phyloP scores from a whole-genome alignment of 1,139 yeast genomes.

The Debaryomyces coudertii region DNA sequence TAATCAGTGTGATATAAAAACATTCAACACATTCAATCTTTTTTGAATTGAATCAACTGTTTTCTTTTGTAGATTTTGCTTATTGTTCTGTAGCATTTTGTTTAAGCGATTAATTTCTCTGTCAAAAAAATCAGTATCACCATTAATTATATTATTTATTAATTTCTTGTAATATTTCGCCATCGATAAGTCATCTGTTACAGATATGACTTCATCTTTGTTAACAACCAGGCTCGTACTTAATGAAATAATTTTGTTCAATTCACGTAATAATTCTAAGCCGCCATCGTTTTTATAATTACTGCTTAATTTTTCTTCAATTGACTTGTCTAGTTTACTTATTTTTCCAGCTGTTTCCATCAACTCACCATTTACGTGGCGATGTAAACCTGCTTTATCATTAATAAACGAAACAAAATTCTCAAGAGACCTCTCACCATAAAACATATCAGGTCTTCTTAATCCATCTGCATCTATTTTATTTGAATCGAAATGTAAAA shows the following conservation, averaged over 20 bases:
- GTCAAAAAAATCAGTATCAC: constrained; percentile 49
- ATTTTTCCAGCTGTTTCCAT: constrained; percentile 58
- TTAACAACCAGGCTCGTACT: constrained; percentile 12
- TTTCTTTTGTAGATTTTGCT: constrained; percentile 34
- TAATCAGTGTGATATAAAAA: not conserved
- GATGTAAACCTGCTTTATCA: constrained; percentile 50
- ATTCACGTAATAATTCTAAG: constrained; percentile 18
- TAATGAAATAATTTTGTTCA: constrained; percentile 10
- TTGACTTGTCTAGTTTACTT: constrained; percentile 39
- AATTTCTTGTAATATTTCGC: constrained; percentile 52
- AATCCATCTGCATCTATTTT: constrained; percentile 36
- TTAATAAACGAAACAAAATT: constrained; percentile 56
- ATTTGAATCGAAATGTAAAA: constrained; percentile 48
- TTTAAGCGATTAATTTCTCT: constrained; percentile 57
- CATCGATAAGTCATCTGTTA: constrained; percentile 24
- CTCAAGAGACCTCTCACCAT: constrained; percentile 46
- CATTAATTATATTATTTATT: constrained; percentile 51
- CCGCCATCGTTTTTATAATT: constrained; percentile 15
- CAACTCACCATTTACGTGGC: constrained; percentile 56
- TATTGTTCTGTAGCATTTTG: constrained; percentile 43
- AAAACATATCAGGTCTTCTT: constrained; percentile 41
- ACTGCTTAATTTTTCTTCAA: constrained; percentile 18
- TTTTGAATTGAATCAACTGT: constrained; percentile 49
- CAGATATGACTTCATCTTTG: constrained; percentile 14
- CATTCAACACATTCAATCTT: constrained; percentile 51